Percentiles rank a stretch among this genome's conserved stretches.
phyloP scores from a whole-genome alignment of 176 grass and related monocot genomes.

The Aegilops speltoides region DNA sequence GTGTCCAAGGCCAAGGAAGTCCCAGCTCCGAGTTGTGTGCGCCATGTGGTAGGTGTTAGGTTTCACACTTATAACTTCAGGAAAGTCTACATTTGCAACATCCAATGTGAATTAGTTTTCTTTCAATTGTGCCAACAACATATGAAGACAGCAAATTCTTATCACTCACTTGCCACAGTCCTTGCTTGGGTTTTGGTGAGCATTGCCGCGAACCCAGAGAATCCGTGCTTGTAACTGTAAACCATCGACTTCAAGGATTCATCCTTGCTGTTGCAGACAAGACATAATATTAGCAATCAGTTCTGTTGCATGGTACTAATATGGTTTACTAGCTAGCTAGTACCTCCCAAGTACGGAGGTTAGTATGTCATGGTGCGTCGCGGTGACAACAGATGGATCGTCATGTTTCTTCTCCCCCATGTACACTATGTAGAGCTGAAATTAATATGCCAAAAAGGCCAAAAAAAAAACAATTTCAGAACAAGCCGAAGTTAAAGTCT shows the following conservation, averaged over 20 bases:
- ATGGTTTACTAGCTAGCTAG: not conserved
- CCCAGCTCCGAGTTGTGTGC: not conserved
- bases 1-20: not conserved
- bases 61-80: not conserved
- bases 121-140: not conserved
- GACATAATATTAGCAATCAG: not conserved
- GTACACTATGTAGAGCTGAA: not conserved
- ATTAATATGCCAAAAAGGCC: not conserved
- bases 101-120: not conserved
- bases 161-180: not conserved
- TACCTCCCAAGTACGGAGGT: not conserved
- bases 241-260: not conserved
- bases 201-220: not conserved
- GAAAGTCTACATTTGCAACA: not conserved
- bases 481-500: not conserved
- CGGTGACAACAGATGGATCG: not conserved
- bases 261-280: not conserved
- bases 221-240: not conserved
- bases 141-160: not conserved
- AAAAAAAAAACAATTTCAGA: not conserved
- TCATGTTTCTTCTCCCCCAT: not conserved
- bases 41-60: not conserved
- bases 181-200: not conserved
- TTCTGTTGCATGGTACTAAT: not conserved
- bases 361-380: not conserved